A percentile compares a stretch with the other conserved stretches of the same genome.
phyloP scores from a whole-genome alignment of 2,329 filamentous ascomycete genomes.

The Colletotrichum acutatum region DNA sequence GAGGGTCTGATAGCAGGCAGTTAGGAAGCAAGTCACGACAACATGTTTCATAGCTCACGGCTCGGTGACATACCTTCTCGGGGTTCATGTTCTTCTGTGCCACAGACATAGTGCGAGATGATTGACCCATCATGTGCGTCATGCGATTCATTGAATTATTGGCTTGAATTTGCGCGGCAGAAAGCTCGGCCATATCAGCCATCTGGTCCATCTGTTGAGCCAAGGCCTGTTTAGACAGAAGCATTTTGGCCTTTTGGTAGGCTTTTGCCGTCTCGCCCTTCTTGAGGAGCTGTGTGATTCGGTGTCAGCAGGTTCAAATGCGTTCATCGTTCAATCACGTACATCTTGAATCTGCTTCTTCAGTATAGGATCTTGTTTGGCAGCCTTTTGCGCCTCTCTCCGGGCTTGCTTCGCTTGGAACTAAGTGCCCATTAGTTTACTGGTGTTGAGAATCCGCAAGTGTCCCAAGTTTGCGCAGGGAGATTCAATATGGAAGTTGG shows the following conservation, averaged over 20 bases:
- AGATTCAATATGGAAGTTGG: not conserved
- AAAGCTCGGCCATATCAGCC: constrained; percentile 72
- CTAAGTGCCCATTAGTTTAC: constrained; percentile 41
- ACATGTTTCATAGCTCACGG: too few species aligned
- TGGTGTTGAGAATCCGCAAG: not conserved
- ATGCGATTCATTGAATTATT: constrained; percentile 74
- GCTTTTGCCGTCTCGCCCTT: constrained; percentile 73
- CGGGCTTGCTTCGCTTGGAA: constrained; percentile 73
- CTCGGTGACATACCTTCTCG: constrained; percentile 56
- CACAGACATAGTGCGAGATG: constrained; percentile 66
- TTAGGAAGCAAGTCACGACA: not conserved
- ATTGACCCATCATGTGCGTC: constrained; percentile 72
- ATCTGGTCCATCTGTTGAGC: constrained; percentile 73
- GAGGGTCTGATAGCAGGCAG: constrained; percentile 55
- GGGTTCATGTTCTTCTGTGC: constrained; percentile 70
- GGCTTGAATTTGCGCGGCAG: constrained; percentile 70
- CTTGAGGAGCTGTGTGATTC: constrained; percentile 59
- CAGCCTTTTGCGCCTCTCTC: constrained; percentile 69
- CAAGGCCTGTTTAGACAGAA: constrained; percentile 70
- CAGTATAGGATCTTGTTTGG: constrained; percentile 69
- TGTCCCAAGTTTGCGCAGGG: not conserved
- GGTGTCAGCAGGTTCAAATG: not conserved
- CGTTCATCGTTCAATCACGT: constrained; percentile 8
- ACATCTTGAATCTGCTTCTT: constrained; percentile 72
- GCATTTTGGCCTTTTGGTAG: constrained; percentile 72